Percentiles rank a stretch among this genome's conserved stretches.
Conservation (phyloP, 805 yeast genomes). For the Martiniozyma abietophila region DNA sequence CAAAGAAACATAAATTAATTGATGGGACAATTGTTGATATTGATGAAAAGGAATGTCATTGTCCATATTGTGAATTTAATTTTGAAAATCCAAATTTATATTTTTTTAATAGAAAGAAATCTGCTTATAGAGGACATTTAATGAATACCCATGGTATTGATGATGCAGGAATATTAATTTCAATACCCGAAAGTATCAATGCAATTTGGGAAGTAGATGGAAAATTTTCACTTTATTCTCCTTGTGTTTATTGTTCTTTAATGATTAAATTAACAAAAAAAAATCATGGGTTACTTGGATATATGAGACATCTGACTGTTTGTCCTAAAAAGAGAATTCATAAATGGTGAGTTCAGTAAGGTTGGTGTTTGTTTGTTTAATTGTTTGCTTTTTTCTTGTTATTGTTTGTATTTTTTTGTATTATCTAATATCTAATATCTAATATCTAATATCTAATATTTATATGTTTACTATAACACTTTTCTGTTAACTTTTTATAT, state of each 20-base stretch:
- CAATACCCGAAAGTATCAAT: constrained; percentile 4
- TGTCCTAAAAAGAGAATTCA: no score
- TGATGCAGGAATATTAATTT: constrained; percentile 7
- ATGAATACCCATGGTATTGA: constrained; percentile 14
- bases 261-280: constrained; percentile 11
- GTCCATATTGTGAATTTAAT: constrained; percentile 7
- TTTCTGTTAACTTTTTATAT: background rate
- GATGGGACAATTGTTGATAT: constrained; percentile 4
- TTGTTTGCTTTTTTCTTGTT: background rate
- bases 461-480: background rate
- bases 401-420: background rate
- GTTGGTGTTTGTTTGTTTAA: no score
- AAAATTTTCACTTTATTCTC: constrained; percentile 7
- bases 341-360: no score
- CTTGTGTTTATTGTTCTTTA: constrained; percentile 6
- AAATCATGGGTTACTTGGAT: constrained; percentile 12
- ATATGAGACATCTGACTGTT: constrained; percentile 12
- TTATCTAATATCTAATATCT: background rate
- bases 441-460: background rate
- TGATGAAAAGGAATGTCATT: constrained; percentile 8
- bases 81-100: constrained; percentile 4
- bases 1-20: no score
- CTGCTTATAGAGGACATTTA: constrained; percentile 14
- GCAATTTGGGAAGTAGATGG: constrained; percentile 9
- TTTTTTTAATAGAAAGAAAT: constrained; percentile 13